These are phyloP conservation scores for Dendryphion nanum DNA, from an alignment of 2,329 filamentous ascomycete genomes.

Conservation along the genomic window DNA sequence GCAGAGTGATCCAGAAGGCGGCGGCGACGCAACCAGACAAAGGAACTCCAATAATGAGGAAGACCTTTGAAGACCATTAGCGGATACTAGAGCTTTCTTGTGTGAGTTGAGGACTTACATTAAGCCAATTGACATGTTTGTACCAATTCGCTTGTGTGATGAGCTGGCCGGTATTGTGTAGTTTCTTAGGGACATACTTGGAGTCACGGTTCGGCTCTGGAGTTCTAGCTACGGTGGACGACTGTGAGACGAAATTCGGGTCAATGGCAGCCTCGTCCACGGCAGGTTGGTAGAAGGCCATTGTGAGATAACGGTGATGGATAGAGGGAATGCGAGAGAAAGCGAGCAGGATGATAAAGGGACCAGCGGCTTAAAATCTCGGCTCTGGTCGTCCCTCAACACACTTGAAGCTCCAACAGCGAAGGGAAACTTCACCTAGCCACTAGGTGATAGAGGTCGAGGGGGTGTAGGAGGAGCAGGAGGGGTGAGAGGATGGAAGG, in stretches of 20 bases:
- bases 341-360: no score
- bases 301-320: no score
- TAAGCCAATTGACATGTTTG: constrained; percentile 88
- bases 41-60: constrained; percentile 70
- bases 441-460: no score
- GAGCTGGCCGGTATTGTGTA: constrained; percentile 37
- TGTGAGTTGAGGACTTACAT: constrained; percentile 37
- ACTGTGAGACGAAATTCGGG: constrained; percentile 48
- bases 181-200: constrained; percentile 36
- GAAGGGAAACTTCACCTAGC: no score
- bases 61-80: neutral
- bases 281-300: constrained; percentile 54
- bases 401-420: no score
- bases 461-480: no score
- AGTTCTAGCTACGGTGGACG: no score
- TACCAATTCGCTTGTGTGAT: constrained; percentile 79
- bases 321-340: no score
- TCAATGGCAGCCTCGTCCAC: constrained; percentile 50
- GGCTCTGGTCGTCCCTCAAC: no score
- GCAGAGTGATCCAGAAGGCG: constrained; percentile 78
- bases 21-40: constrained; percentile 68
- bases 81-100: neutral
- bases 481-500: no score
- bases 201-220: no score
- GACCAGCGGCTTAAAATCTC: no score